phyloP scores from a whole-genome alignment of 2,329 filamentous ascomycete genomes.

The Ascochyta lentis region DNA sequence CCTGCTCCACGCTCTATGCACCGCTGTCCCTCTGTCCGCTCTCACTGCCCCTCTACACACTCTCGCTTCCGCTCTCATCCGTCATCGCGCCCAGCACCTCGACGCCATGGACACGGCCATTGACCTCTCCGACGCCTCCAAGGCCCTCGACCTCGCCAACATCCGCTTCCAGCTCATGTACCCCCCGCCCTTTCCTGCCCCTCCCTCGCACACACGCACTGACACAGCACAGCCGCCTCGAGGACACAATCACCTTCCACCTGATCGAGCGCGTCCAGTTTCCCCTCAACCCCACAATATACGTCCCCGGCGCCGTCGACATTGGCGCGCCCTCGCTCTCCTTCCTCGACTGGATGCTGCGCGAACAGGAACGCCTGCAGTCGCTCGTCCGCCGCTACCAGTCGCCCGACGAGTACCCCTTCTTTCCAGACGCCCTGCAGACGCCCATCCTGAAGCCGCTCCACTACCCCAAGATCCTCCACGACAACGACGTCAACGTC shows the following conservation, averaged over 20 bases:
- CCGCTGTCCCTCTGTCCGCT: too few relatives aligned
- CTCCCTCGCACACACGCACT: constrained; percentile 11
- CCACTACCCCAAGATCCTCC: constrained; percentile 85
- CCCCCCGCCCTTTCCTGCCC: constrained; percentile 37
- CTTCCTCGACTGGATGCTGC: constrained; percentile 93
- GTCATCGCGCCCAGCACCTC: not conserved
- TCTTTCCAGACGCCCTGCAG: constrained; percentile 84
- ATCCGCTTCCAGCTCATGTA: constrained; percentile 96
- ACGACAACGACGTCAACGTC: constrained; percentile 87
- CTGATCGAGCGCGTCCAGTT: constrained; percentile 98
- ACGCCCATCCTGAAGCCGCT: constrained; percentile 85
- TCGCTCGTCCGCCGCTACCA: constrained; percentile 94
- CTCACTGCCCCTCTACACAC: not conserved
- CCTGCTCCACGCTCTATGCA: not conserved
- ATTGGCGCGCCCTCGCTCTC: constrained; percentile 77
- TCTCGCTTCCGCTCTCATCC: not conserved
- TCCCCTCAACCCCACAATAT: constrained; percentile 87
- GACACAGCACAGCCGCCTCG: constrained; percentile 72
- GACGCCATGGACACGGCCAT: constrained; percentile 83
- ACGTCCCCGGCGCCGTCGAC: constrained; percentile 77
- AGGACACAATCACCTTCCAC: constrained; percentile 97
- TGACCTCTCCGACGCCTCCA: constrained; percentile 82
- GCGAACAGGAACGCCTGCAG: constrained; percentile 88
- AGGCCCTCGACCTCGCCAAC: constrained; percentile 86
- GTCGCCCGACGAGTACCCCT: constrained; percentile 95